Evolutionary conservation across 2,329 filamentous ascomycete species (phyloP), one percentile per base, ranked within the genome.

Genomic region (Penicillium sp.): DNA sequence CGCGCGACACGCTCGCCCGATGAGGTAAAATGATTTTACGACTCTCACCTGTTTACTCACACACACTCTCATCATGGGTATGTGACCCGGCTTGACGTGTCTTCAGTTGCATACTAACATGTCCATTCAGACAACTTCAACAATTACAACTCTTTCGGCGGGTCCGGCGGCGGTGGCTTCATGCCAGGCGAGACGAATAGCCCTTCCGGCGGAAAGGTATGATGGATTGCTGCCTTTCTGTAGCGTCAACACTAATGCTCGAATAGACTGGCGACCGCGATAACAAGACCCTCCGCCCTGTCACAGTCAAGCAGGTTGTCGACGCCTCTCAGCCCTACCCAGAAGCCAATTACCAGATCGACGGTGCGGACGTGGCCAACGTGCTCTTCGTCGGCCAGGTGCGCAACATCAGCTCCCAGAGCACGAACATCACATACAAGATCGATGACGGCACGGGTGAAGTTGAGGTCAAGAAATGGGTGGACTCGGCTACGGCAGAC

Each of bases 371-470:
- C 58, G 78, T 92, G 55, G 86, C 85, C 38, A 81, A 92, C 76
- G 78, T 95, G 56, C 92, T 89, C 27, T 87, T 97, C 61, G 84
- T 99, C 54, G 94, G 90, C 46, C 92, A 96, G 79, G 86, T 99
- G 63, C 90, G 91, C 69, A 86, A 86, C 74, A 85, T 96, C 73
- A 88, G 84, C 68, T 81, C 83, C n/a, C 90, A 95, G 76, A 83
- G 87, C 36, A 96, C 92, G 61, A 95, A 96, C 76, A 85, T 91
- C 61, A 96, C 90, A 41, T 95, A 95, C 81, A 89, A 87, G 66
- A 79, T 99, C 64, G 94, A 99, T 74, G 94, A 99, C 73, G 94
- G 94, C 69, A 99, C 95, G 1, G 92, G 90, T 54, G 81, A 86
- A 55, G 87, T 96, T 63, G 95, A 99, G 73, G 92, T 60, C 82